Base-by-base conservation (phyloP, 2,329 filamentous ascomycete species). In the Didymella arachidicola region DNA sequence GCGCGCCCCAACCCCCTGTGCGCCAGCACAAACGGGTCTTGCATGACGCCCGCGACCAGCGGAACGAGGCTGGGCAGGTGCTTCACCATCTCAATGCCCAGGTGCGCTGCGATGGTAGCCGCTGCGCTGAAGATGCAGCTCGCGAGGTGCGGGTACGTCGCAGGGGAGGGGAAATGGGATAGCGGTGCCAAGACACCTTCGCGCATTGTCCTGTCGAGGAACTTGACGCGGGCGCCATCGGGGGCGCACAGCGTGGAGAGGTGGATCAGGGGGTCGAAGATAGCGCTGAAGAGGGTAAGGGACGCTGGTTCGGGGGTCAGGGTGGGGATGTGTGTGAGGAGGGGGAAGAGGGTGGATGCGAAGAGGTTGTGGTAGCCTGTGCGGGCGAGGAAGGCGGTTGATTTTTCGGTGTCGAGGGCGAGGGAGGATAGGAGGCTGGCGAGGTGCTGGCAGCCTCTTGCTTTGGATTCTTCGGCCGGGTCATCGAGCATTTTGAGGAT, bases 301-400 rank as follows among this genome's bases (percentile, higher is more conserved):
- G 90, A 90, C 55, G 95, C 90, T 0, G 82, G 72, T 68, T 91
- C 89, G 0, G 90, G 87, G 0, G 92, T 97, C 41, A 96, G 79
- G 12, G 83, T 86, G 0, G 94, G 93, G 6, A 97, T 82, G 67
- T 87, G 91, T 7, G 89, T 82, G n/a, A 97, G 83, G 34, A 88
- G 87, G 0, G 92, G 90, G 63, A 88, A 83, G 2, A 92, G 77
- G 3, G 88, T 85, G 19, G 92, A 85, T 68, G 89, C 84, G 60
- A 94, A 89, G 26, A 94, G 84, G 14, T 82, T 78, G 22, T 83
- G 84, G 7, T 94, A 84, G 0, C 90, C 44, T 81, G 81, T 12
- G 74, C 75, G 43, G 12, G 51, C 50, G 27, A 93, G 81, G 2
- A 89, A 80, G 4, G 76, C 70, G 1, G 78, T 62, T 86, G 83